Evolutionary conservation across 2,329 filamentous ascomycete species (phyloP).

Genomic region (Aplosporella prunicola): DNA sequence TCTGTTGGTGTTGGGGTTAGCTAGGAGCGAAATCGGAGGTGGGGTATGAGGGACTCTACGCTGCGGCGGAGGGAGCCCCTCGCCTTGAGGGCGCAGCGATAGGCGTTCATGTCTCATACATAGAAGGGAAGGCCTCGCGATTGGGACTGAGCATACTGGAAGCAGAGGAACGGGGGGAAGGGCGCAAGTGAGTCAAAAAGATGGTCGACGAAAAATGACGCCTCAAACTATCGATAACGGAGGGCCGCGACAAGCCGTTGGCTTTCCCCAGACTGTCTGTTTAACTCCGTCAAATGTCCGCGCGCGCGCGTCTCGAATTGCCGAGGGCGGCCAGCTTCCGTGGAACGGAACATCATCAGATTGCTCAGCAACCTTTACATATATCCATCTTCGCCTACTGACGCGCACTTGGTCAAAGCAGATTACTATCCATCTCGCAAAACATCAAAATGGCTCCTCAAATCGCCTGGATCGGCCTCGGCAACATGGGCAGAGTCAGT

Average conservation of each 20-base stretch:
- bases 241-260: too few species aligned
- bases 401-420: too few species aligned
- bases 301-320: too few species aligned
- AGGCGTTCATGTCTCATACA: conserved; percentile 9
- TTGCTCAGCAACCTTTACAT: too few species aligned
- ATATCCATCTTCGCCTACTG: too few species aligned
- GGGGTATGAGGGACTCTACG: neutral
- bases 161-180: neutral
- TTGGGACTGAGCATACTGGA: conserved; percentile 4
- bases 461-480: conserved; percentile 71
- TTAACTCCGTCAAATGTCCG: too few species aligned
- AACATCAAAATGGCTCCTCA: conserved; percentile 37
- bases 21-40: conserved; percentile 9
- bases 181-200: conserved; percentile 6
- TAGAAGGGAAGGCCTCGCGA: conserved; percentile 6
- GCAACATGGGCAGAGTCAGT: conserved; percentile 75
- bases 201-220: conserved; percentile 3
- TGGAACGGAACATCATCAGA: too few species aligned
- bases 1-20: conserved; percentile 1
- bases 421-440: too few species aligned
- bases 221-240: conserved; percentile 10
- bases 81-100: conserved; percentile 4
- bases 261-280: too few species aligned
- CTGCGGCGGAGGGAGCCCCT: conserved; percentile 1
- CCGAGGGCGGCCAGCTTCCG: too few species aligned